A percentile compares a stretch with the other conserved stretches of the same genome.
Evolutionary conservation across 257 asterid species (phyloP).

Genomic region (Solanum bulbocastanum): DNA sequence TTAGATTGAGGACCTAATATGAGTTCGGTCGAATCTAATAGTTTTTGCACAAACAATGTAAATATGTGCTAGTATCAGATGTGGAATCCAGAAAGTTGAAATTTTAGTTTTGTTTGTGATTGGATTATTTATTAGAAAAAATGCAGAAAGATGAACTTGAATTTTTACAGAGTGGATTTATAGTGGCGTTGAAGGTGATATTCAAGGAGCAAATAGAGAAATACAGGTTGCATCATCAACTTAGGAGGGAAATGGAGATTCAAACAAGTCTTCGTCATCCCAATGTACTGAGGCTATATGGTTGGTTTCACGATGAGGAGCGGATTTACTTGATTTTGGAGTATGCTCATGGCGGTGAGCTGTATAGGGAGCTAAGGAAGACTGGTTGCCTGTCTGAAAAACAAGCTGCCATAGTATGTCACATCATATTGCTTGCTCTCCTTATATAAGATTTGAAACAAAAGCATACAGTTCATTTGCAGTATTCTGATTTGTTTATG

Average conservation of each 20-base stretch:
- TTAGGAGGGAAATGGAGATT: conserved; percentile 90
- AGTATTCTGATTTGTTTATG: background rate
- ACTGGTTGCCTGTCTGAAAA: conserved; percentile 45
- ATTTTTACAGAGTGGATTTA: conserved; percentile 33
- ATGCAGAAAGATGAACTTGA: background rate
- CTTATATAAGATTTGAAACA: background rate
- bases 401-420: conserved; percentile 72
- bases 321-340: conserved; percentile 79
- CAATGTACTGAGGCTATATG: conserved; percentile 62
- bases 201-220: conserved; percentile 83
- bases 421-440: background rate
- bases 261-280: conserved; percentile 72
- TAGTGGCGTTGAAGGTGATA: conserved; percentile 84
- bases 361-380: conserved; percentile 61
- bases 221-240: conserved; percentile 64
- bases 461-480: background rate
- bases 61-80: background rate
- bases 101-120: background rate
- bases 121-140: background rate
- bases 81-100: background rate
- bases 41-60: background rate
- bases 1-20: background rate
- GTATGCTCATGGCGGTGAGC: conserved; percentile 88
- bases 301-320: conserved; percentile 86
- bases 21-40: background rate